Evolutionary conservation across 2,329 filamentous ascomycete species (phyloP), one percentile per base, ranked within the genome.

Genomic region (Sphaerulina musiva): DNA sequence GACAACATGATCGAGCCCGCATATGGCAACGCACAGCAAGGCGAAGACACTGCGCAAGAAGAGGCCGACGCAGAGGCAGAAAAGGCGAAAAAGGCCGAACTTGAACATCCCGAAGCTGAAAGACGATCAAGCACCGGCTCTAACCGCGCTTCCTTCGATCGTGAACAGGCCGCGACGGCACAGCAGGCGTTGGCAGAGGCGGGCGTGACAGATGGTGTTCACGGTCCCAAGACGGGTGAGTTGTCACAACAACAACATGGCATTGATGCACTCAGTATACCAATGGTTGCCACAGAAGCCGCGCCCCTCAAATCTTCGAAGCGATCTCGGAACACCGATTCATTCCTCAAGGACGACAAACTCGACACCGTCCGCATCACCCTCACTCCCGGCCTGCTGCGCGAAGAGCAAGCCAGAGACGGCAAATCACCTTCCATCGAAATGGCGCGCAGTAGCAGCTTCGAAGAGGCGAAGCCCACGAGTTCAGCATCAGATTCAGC

Each of bases 301-400:
- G 69, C 68, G 46, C 68, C 69, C 26, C 65, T 71, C 68, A 82
- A 85, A 67, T 90, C 20, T 20, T 20, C 89, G 36, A 83, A 86
- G 59, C 95, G 95, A 63, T 90, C 90, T 41, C 82, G 92, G 59
- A 95, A 95, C 68, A 92, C 89, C 4, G 92, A 97, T 72, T 95
- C 92, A 1, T 96, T 97, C 77, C 96, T 96, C 78, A 95, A 90
- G 71, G 93, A 97, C 66, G 92, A 98, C 66, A 89, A 83, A 32
- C 86, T 89, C 38, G 93, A 97, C 71, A 96, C 93, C 2, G 90
- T 95, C 72, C 97, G 97, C 75, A 97, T 98, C 62, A 95, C 91
- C 0, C 80, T 98, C 43, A 98, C 93, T 3, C 93, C 93, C 1
- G 95, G 95, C 63, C 74, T 98, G 50, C 76, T 97, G 40, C 84